A percentile compares a stretch with the other conserved stretches of the same genome.
These are phyloP conservation scores for Rhizopogon vesiculosus DNA, from an alignment of 768 basidiomycete species.

Conservation along the genomic window DNA sequence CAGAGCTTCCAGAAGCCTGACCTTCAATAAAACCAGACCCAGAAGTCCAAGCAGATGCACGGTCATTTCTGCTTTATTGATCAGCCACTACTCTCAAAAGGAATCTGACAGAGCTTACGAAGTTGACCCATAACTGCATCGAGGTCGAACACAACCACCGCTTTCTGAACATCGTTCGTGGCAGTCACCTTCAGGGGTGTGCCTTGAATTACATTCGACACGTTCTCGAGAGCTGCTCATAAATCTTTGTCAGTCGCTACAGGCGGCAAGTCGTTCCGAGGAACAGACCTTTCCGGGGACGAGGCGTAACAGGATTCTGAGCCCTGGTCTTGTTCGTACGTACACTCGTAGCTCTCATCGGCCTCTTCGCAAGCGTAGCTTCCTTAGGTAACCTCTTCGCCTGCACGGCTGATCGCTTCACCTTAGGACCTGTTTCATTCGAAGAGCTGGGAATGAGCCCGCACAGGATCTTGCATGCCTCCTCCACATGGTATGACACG, in stretches of 20 bases:
- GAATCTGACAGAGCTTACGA: conserved; percentile 35
- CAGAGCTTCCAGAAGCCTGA: conserved; percentile 62
- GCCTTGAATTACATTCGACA: conserved; percentile 14
- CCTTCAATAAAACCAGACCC: conserved; percentile 58
- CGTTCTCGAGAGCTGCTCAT: conserved; percentile 6
- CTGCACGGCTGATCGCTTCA: conserved; percentile 7
- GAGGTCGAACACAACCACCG: conserved; percentile 17
- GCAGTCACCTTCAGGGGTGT: neutral
- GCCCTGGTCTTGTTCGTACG: conserved; percentile 17
- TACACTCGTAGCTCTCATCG: conserved; percentile 6
- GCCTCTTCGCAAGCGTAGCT: neutral
- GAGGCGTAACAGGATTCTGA: conserved; percentile 39
- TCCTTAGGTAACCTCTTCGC: conserved; percentile 36
- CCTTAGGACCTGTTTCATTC: conserved; percentile 16
- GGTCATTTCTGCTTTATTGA: conserved; percentile 39
- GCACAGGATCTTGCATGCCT: conserved; percentile 47
- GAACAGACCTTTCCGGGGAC: conserved; percentile 35
- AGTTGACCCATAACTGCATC: conserved; percentile 41
- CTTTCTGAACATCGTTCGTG: conserved; percentile 1
- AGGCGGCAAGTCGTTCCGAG: neutral
- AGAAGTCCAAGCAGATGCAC: conserved; percentile 65
- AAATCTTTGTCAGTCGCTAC: neutral
- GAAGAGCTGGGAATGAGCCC: conserved; percentile 25
- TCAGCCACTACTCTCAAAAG: neutral
- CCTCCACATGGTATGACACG: conserved; percentile 48